phyloP scores from a whole-genome alignment of 371 early-diverging fungal species.

The Rhizomucor miehei region DNA sequence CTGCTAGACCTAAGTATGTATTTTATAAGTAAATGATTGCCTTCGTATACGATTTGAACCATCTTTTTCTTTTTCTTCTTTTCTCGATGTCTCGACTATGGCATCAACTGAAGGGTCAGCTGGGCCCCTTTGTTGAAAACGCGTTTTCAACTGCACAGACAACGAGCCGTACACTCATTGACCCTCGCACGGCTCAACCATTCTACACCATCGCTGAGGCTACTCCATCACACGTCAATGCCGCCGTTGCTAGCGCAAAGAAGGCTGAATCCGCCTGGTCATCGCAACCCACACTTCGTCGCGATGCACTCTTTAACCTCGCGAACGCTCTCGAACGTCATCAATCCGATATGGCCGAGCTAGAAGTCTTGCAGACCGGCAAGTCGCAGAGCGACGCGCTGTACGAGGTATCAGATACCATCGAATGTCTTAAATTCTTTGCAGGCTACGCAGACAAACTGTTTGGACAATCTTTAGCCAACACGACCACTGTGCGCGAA shows the following conservation, averaged over 20 bases:
- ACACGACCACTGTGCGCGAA: constrained; percentile 63
- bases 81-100: no score
- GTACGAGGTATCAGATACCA: constrained; percentile 52
- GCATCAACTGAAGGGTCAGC: no score
- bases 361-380: constrained; percentile 84
- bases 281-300: constrained; percentile 30
- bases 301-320: constrained; percentile 63
- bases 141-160: no score
- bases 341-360: constrained; percentile 57
- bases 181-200: constrained; percentile 16
- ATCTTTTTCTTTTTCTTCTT: no score
- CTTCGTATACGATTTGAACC: no score
- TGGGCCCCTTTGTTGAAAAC: no score
- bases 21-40: no score
- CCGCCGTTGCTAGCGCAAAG: constrained; percentile 6
- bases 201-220: constrained; percentile 9
- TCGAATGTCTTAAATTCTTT: constrained; percentile 71
- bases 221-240: constrained; percentile 8
- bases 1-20: no score
- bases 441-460: constrained; percentile 79
- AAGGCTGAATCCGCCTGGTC: constrained; percentile 12
- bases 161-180: background rate
- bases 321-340: constrained; percentile 59
- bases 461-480: constrained; percentile 22
- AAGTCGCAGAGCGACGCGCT: constrained; percentile 65